Percentiles rank a stretch among this genome's conserved stretches.
Evolutionary conservation across 1,139 yeast genomes (phyloP).

Genomic region (Yamadazyma diospyri): DNA sequence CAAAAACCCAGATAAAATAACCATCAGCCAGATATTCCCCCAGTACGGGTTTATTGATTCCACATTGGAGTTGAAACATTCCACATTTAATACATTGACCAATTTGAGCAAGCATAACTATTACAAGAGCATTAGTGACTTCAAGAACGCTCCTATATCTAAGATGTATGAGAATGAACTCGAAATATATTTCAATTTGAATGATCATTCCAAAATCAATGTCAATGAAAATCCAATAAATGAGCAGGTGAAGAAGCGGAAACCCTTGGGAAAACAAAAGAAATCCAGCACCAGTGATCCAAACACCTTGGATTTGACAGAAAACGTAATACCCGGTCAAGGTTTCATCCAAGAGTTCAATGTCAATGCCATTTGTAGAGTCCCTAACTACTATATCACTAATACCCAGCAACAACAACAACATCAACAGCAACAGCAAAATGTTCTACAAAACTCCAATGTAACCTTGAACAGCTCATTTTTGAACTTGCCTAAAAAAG

Average conservation of each 20-base stretch:
- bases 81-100: constrained; percentile 35
- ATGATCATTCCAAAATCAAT: constrained; percentile 27
- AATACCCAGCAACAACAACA: constrained; percentile 20
- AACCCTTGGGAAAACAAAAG: constrained; percentile 27
- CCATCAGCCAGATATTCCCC: constrained; percentile 41
- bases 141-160: constrained; percentile 20
- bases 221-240: constrained; percentile 9
- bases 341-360: constrained; percentile 45
- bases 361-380: constrained; percentile 39
- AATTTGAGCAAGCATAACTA: constrained; percentile 34
- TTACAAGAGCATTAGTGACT: constrained; percentile 24
- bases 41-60: constrained; percentile 36
- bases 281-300: constrained; percentile 38
- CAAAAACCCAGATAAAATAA: constrained; percentile 21
- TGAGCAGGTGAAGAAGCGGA: constrained; percentile 15
- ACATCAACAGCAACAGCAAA: constrained; percentile 14
- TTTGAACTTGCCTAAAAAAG: constrained; percentile 10
- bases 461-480: constrained; percentile 6
- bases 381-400: constrained; percentile 41
- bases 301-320: constrained; percentile 36
- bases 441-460: constrained; percentile 1
- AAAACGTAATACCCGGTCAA: constrained; percentile 44
- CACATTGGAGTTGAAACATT: constrained; percentile 28
- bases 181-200: constrained; percentile 27
- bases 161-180: constrained; percentile 31